These are phyloP conservation scores for Blastobotrys elegans DNA, from an alignment of 1,139 yeast genomes.

Conservation along the genomic window DNA sequence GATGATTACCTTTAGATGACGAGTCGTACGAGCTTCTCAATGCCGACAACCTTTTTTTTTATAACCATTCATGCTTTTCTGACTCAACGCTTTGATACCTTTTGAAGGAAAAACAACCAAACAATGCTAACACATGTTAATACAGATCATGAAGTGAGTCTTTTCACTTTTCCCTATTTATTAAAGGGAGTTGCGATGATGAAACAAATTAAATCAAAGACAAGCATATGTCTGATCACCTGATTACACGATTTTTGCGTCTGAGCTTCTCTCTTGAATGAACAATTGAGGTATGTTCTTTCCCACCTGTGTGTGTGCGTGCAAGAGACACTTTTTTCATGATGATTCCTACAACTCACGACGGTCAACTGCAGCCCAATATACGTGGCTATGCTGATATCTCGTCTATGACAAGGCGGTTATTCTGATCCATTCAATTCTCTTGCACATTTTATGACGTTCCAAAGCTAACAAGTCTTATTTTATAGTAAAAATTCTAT, in stretches of 20 bases:
- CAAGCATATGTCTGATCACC: conserved; percentile 98
- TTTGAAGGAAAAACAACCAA: not conserved
- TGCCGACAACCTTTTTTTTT: conserved; percentile 75
- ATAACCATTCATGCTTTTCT: conserved; percentile 97
- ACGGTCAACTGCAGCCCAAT: conserved; percentile 98
- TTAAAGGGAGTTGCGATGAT: conserved; percentile 55
- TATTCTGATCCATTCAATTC: conserved; percentile 2
- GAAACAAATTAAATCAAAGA: conserved; percentile 57
- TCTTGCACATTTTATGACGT: no score
- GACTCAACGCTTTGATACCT: no score
- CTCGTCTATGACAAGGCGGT: conserved; percentile 97
- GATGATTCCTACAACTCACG: conserved; percentile 97
- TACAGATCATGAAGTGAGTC: no score
- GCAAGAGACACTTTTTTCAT: no score
- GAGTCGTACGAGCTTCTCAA: conserved; percentile 95
- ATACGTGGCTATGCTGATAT: conserved; percentile 85
- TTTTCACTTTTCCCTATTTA: conserved; percentile 12
- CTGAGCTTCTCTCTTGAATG: conserved; percentile 26
- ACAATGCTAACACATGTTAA: no score
- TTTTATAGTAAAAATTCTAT: not conserved
- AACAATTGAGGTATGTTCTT: conserved; percentile 20
- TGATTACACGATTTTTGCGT: conserved; percentile 49
- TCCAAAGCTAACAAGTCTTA: no score
- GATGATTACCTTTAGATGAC: conserved; percentile 91
- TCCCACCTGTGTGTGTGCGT: no score